Percentiles rank a stretch among this genome's conserved stretches.
Conservation (phyloP, 768 basidiomycete genomes). For the Suillus lakei region DNA sequence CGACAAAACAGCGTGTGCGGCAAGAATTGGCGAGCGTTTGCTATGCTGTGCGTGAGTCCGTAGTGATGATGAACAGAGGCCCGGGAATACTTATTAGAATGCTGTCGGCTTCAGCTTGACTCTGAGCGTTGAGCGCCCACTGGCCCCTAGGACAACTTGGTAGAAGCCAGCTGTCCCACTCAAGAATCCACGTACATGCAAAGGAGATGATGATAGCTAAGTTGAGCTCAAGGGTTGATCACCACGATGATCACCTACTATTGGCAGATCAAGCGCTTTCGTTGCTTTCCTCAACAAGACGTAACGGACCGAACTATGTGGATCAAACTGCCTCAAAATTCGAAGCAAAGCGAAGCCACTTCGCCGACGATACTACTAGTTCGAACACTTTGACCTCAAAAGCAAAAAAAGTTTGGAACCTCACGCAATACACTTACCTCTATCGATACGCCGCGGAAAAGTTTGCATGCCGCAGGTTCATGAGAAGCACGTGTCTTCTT, state of each 20-base stretch:
- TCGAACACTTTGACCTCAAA: background rate
- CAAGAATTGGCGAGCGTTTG: background rate
- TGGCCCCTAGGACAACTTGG: background rate
- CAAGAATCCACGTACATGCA: background rate
- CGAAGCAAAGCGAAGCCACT: background rate
- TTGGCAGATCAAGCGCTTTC: background rate
- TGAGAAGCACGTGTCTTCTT: background rate
- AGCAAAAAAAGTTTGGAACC: background rate
- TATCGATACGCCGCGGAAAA: background rate
- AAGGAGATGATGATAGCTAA: background rate
- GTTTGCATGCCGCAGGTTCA: background rate
- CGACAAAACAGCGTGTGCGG: background rate
- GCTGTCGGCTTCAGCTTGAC: background rate
- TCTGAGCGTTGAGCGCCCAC: background rate
- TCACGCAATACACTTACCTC: background rate
- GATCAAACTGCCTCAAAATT: constrained; percentile 1
- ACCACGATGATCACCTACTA: background rate
- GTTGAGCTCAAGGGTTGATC: background rate
- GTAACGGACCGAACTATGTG: background rate
- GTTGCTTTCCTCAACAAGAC: background rate
- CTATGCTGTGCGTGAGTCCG: background rate
- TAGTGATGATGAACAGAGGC: background rate
- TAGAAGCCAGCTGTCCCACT: background rate
- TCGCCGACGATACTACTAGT: background rate
- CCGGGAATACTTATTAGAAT: background rate